Evolutionary conservation across 345 rosid species (phyloP).

Genomic region (Ceriops zippeliana): DNA sequence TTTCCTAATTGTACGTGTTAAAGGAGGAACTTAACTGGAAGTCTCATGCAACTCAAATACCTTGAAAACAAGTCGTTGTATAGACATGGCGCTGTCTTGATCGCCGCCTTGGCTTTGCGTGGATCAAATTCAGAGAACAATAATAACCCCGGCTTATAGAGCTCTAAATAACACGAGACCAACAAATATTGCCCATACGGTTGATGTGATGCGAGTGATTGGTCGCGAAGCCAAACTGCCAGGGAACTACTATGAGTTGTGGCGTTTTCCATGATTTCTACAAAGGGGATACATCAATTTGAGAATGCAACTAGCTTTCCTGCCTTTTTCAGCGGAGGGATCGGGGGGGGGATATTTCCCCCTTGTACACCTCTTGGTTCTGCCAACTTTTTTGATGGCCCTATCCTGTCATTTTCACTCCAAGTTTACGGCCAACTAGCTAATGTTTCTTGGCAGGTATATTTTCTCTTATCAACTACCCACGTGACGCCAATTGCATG

Average conservation of each 20-base stretch:
- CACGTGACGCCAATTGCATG: no score
- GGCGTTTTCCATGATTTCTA: not conserved
- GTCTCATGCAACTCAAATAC: no score
- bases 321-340: not conserved
- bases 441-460: no score
- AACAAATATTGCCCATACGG: slow-evolving; percentile 21
- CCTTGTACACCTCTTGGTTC: not conserved
- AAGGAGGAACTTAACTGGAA: no score
- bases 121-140: no score
- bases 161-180: not conserved
- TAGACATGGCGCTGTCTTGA: no score
- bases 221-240: slow-evolving; percentile 1
- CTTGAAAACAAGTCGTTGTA: no score
- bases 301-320: not conserved
- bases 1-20: no score
- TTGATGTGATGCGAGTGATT: not conserved
- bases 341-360: not conserved
- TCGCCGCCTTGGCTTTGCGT: no score
- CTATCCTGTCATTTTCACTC: not conserved
- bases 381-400: not conserved
- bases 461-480: no score
- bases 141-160: no score
- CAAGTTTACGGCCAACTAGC: no score
- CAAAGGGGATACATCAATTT: not conserved
- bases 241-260: not conserved